Base-by-base conservation (phyloP, 140 eudicot genomes). In the Anethum foeniculum region DNA sequence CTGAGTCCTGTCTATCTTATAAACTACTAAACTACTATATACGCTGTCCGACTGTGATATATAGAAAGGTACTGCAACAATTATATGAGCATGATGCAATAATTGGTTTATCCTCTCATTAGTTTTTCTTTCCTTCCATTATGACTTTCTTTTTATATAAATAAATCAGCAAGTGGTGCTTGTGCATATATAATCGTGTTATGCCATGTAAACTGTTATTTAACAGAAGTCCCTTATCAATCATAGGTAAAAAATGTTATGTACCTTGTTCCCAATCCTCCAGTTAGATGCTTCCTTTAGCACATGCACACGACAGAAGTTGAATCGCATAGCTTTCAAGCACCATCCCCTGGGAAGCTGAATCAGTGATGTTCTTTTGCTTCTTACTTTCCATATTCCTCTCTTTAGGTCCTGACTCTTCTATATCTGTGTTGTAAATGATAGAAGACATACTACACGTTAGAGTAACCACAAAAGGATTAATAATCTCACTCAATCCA, bases 301-400 rank as follows among this genome's bases (percentile, higher is more conserved):
- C 58, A 83, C 72, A 73, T 84, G 81, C 62, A 80, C 79, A 64
- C n/a, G 83, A 88, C 46, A 82, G 19, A 68, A 91, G 88, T 73
- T 88, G 93, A 76, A 89, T 86, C 74, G 85, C 87, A 78, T 81
- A 86, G 80, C 86, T 88, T 71, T 87, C 87, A n/a, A 89, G 84
- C 88, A 87, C 83, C 93, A 85, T 87, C 68, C 83, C 87, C 83
- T 86, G 86, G 77, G 86, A 85, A 81, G 87, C 72, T 65, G 77
- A 75, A 23, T 83, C 88, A 9, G 73, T 38, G 60, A 25, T 43
- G 78, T 6, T 62, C 27, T 27, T 54, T 86, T 72, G 72, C 79
- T 80, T 79, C 78, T 78, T 72, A 51, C 68, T 44, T 34, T 38
- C 80, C 73, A 62, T 77, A 79, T 51, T 65, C 36, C 71, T 81